These are phyloP conservation scores for Diaporthe ampelina DNA, from an alignment of 2,329 filamentous ascomycete species.

Conservation along the genomic window DNA sequence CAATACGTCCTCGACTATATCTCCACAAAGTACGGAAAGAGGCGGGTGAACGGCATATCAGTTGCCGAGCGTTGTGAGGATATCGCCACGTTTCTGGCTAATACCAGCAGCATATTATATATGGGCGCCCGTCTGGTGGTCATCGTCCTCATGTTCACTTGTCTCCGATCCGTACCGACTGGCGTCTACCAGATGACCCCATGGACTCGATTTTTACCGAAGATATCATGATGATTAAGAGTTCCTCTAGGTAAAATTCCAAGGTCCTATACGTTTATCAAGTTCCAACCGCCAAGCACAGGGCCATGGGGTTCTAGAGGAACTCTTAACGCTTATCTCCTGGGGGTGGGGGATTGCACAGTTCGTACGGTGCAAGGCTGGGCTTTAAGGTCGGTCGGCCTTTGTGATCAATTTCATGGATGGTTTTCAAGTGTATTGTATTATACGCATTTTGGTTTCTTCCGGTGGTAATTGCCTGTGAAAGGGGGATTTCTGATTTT, in stretches of 20 bases:
- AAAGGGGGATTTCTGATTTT: neutral
- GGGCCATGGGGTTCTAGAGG: neutral
- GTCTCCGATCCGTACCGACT: neutral
- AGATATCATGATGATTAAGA: neutral
- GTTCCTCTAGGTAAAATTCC: neutral
- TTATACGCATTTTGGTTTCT: neutral
- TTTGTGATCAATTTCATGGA: neutral
- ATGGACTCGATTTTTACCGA: neutral
- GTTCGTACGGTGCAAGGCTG: neutral
- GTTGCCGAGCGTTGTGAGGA: neutral
- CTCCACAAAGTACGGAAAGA: neutral
- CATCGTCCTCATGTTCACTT: constrained; percentile 2
- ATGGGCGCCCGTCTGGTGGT: neutral
- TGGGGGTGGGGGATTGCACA: neutral
- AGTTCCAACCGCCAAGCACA: neutral
- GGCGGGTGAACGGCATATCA: neutral
- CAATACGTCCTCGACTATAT: neutral
- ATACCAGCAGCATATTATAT: neutral
- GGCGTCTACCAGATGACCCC: neutral
- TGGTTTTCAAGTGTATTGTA: neutral
- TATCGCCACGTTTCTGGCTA: neutral
- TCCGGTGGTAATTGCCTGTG: neutral
- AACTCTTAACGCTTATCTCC: neutral
- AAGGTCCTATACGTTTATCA: neutral
- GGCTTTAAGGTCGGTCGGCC: neutral